Base-by-base conservation (phyloP, 228 moss, liverwort and hornwort genomes). In the Sphagnum magellanicum region DNA sequence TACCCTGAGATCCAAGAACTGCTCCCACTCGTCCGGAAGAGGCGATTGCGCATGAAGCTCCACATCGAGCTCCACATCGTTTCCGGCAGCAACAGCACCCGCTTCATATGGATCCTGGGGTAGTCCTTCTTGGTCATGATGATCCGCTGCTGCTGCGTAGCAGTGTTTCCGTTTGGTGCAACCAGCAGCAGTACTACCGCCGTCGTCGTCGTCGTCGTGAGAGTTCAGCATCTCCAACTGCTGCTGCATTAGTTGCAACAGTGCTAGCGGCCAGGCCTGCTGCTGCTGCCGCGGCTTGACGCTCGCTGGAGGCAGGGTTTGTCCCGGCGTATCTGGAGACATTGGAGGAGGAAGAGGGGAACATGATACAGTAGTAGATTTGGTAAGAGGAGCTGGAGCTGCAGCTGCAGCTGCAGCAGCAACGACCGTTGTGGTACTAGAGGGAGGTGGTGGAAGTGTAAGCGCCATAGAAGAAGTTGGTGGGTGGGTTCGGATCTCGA, bases 1-100 rank as follows among this genome's bases (percentile, higher is more conserved):
- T 32, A 87, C 87, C 87, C 74, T 83, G 16, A 87, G 80, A 70
- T 87, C 72, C 67, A 87, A 6, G 49, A 78, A 67, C 77, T 87
- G 87, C 70, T 87, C 87, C 87, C 87, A 87, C 61, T 87, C 80
- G 62, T 72, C 69, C 1, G 87, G 83, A 67, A 87, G 74, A 53
- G 87, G 80, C 6, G 87, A 67, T 52, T 83, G 83, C 0, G 87
- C 76, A 64, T 76, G 80, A 0, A 87, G 72, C 16, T 65, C 78
- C 50, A 83, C 78, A 59, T 83, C 87, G 9, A 87, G 72, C 59
- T 83, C 76, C 55, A 55, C 2, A 8, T 55, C 55, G 9, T 8
- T 55, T 8, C 9, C 46, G 17, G 61, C 46, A 5, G 15, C 68
- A 58, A 17, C 4, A 63, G 50, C 16, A 72, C 73, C 0, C 70